Base-by-base conservation (phyloP, 805 yeast genomes). In the Starmerella scarabaei region DNA sequence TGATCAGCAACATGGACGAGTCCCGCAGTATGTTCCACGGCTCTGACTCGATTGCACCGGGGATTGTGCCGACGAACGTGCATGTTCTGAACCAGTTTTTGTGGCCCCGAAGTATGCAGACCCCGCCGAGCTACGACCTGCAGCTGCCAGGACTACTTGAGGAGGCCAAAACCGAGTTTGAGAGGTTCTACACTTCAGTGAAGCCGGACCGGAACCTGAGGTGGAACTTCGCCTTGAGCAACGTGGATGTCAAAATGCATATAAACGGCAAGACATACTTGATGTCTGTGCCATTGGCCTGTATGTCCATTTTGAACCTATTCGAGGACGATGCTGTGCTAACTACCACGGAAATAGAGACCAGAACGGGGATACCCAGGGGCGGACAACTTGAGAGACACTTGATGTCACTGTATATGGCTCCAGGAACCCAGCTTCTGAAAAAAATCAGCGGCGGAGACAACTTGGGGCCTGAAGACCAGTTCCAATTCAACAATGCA, bases 1-100 rank as follows among this genome's bases (percentile, higher is more conserved):
- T 91, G 98, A 84, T 91, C 59, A 79, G 77, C 54, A 96, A 88
- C 62, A 82, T 88, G 67, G 74, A 82, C 51, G 72, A 84, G 3
- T 81, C 94, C 0, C 38, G 34, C 4, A 26, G 14, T 72, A 72
- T 48, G 85, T 82, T 43, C 66, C 85, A 55, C 74, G 76, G 53
- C 48, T 55, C 21, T 58, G 63, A 36, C 71, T 76, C 53, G 65
- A 65, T 49, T 75, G 72, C 36, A 61, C 64, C 32, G 59, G 66
- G 29, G 60, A 63, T 41, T 54, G 55, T 27, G 48, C 53, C 18
- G 51, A 59, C 30, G 55, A 85, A 42, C 73, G 77, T 46, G 67
- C 71, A 36, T 65, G 81, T 48, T 81, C 84, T 61, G 65, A 72
- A 40, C 64, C 67, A 33, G 75, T 79, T 56, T 93, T 84, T 61